Evolutionary conservation across 306 rosid species (phyloP), one percentile per base, ranked within the genome.

Genomic region (Arachis stenosperma): DNA sequence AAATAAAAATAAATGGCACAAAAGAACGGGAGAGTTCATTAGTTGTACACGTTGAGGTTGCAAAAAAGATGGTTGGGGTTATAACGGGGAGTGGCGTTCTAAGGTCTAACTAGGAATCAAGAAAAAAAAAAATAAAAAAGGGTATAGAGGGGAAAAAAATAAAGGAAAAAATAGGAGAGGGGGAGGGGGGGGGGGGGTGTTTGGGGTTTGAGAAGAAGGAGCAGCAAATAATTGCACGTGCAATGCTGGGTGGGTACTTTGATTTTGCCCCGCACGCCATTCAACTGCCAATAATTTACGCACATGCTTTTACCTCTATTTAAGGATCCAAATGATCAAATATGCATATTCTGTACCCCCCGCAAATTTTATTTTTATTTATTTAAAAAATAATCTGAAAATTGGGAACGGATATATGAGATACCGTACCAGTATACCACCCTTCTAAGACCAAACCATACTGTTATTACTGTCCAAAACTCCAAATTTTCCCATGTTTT

Each of bases 141-240:
- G 27, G 27, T 22, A 22, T 22, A 22, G 37, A 33, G 37, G 37
- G 37, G 2, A 2, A 22, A 22, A 22, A 22, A 22, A 22, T 22
- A 22, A 22, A 22, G 27, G 27, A 22, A 1, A 22, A 22, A 22
- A 22, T 17, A 17, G 17, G 17, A 17, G 27, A 22, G 27, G 27
- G 1, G 27, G 1, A 22, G 27, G 27, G 27, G 27, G 27, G 27
- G 22, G 22, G 22, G 22, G 22, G 22, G 22, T 0, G 27, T 1
- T 1, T 33, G 1, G 37, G 4, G 37, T 33, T 39, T 72, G 29
- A 10, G 54, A 0, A 22, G 2, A 46, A 48, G 71, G 73, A 41
- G 75, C 60, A 64, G 57, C 63, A 76, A 73, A 73, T 67, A 71
- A 74, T 79, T 65, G 80, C 83, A 79, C 80, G 76, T 82, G 84